These are phyloP conservation scores for Rhodotorula sp. DNA, from an alignment of 1,284 basidiomycete species.

Conservation along the genomic window DNA sequence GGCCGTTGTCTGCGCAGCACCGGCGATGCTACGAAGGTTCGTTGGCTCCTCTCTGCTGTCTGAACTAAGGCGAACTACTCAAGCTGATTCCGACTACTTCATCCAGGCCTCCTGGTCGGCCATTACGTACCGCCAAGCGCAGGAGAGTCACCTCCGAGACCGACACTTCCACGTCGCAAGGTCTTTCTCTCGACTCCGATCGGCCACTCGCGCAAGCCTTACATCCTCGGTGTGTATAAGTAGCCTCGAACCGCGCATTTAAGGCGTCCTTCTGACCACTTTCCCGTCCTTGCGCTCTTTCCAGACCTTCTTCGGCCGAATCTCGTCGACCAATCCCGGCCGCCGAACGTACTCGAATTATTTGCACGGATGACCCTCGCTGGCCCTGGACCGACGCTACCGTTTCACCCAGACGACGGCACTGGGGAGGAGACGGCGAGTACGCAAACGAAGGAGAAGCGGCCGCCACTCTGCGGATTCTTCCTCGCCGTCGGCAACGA, in stretches of 20 bases:
- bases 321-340: neutral
- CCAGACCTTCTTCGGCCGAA: conserved; percentile 33
- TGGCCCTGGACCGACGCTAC: neutral
- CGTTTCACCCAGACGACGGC: too few relatives aligned
- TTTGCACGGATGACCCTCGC: conserved; percentile 40
- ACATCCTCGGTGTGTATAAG: conserved; percentile 25
- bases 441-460: neutral
- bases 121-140: conserved; percentile 28
- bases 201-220: conserved; percentile 42
- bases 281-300: too few relatives aligned
- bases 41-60: neutral
- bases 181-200: conserved; percentile 36
- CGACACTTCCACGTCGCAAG: conserved; percentile 16
- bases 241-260: too few relatives aligned
- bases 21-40: conserved; percentile 43
- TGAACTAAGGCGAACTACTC: neutral
- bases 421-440: neutral
- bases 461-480: neutral
- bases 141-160: neutral
- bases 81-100: neutral
- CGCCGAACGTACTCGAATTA: conserved; percentile 41
- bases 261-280: too few relatives aligned
- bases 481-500: conserved; percentile 44
- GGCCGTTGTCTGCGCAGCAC: conserved; percentile 30
- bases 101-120: conserved; percentile 36